phyloP scores from a whole-genome alignment of 352 stramenopile species.

The Globisporangium heterothallicum region DNA sequence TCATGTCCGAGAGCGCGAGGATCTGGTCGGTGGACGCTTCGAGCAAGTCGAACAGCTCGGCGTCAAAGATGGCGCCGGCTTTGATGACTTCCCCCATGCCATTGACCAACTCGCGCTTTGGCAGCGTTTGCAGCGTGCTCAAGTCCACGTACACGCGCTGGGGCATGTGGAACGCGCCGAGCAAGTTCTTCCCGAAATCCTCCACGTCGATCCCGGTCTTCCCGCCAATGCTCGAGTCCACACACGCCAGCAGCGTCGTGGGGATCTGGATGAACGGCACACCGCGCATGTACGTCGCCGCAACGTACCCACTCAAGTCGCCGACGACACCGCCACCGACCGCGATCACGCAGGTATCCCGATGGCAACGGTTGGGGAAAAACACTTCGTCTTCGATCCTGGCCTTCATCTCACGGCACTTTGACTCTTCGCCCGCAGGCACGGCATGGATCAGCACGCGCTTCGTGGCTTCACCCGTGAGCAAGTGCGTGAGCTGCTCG shows the following conservation, averaged over 20 bases:
- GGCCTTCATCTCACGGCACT: conserved; percentile 74
- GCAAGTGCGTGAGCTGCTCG: conserved; percentile 35
- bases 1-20: conserved; percentile 56
- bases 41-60: conserved; percentile 91
- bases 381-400: conserved; percentile 78
- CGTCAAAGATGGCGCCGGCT: conserved; percentile 94
- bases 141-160: conserved; percentile 96
- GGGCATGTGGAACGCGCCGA: conserved; percentile 98
- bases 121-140: conserved; percentile 89
- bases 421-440: conserved; percentile 65
- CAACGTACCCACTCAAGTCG: conserved; percentile 97
- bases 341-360: conserved; percentile 76
- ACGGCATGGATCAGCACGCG: conserved; percentile 64
- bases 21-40: conserved; percentile 88
- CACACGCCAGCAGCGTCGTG: conserved; percentile 98
- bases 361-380: conserved; percentile 77
- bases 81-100: conserved; percentile 98
- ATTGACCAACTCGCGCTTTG: conserved; percentile 94
- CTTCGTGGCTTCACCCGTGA: conserved; percentile 25
- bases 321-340: conserved; percentile 97
- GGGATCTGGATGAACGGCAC: conserved; percentile 89
- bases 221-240: conserved; percentile 96
- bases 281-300: conserved; percentile 95
- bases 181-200: conserved; percentile 95
- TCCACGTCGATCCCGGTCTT: conserved; percentile 98